Evolutionary conservation across 805 yeast genomes (phyloP), one percentile per base, ranked within the genome.

Genomic region (Metschnikowia koreensis): DNA sequence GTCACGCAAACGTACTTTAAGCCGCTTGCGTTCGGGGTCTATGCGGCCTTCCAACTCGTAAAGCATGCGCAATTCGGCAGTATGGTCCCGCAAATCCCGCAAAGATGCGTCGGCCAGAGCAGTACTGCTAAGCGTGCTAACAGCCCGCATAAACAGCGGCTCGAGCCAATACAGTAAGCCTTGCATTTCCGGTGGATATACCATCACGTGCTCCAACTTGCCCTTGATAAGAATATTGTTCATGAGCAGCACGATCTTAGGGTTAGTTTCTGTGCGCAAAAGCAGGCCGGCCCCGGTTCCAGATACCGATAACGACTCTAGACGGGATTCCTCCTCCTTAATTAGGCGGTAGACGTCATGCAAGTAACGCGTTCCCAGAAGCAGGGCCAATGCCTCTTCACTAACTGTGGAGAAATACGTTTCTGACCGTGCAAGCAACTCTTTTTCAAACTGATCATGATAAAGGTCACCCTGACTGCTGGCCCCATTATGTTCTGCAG

Each of bases 361-460:
- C 40, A 90, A 61, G 60, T 85, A 87, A 1, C 76, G 69, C 0
- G 83, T 62, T 0, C 92, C 89, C 52, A 51, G 60, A 65, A 49
- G 67, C 65, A 44, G 63, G 55, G 36, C 73, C 42, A 82, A 60
- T 36, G 80, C 66, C 13, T 79, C 80, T 3, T 57, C 63, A 0
- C 87, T 74, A 11, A 80, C 68, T 8, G 63, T 63, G 12, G 70
- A 62, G 62, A 86, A 92, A 64, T 79, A 89, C 1, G 68, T 66
- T 50, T 75, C 79, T 0, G 93, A 81, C 33, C 76, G 76, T 4
- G 71, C 63, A 46, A 89, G 61, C 41, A 89, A 76, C 46, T 65
- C 68, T 0, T 89, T 91, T 59, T 89, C 96, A 64, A 91, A 87
- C 41, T 71, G 76, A 16, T 74, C 77, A 27, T 75, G 70, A 61